These are phyloP conservation scores for Corylus americana DNA, from an alignment of 306 rosid species.

Conservation along the genomic window DNA sequence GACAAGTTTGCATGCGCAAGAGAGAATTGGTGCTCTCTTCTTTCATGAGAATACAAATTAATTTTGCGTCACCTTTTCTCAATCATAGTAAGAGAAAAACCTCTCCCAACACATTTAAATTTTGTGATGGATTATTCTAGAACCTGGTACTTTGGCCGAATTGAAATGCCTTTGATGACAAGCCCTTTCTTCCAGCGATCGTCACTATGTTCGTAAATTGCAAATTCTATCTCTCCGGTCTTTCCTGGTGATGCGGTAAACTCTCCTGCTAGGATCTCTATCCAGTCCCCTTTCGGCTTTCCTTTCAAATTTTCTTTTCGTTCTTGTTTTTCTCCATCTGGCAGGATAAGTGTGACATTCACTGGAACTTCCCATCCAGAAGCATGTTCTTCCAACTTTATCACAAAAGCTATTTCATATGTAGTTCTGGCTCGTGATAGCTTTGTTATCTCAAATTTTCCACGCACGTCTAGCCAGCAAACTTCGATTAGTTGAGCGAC, in stretches of 20 bases:
- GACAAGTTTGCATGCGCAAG: no score
- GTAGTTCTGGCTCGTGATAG: slow-evolving; percentile 50
- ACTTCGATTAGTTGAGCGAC: slow-evolving; percentile 53
- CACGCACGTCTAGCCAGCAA: slow-evolving; percentile 73
- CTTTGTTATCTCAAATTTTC: slow-evolving; percentile 54
- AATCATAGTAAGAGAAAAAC: no score
- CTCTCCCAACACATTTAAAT: background rate
- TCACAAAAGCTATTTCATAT: slow-evolving; percentile 50
- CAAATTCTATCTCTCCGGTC: slow-evolving; percentile 48
- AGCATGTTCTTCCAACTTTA: slow-evolving; percentile 52
- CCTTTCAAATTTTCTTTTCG: slow-evolving; percentile 36
- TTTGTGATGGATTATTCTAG: background rate
- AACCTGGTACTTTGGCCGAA: slow-evolving; percentile 47
- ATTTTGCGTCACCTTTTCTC: no score
- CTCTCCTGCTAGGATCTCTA: slow-evolving; percentile 58
- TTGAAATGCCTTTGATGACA: slow-evolving; percentile 52
- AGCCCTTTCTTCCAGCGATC: slow-evolving; percentile 71
- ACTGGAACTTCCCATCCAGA: slow-evolving; percentile 71
- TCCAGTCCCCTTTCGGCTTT: slow-evolving; percentile 40
- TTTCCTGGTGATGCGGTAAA: slow-evolving; percentile 37
- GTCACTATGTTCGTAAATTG: slow-evolving; percentile 52
- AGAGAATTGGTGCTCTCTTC: no score
- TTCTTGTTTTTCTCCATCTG: slow-evolving; percentile 54
- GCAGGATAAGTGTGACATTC: slow-evolving; percentile 53
- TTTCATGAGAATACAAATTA: no score